Conservation (phyloP, 352 stramenopile genomes). For the Aphanomyces stellatus region DNA sequence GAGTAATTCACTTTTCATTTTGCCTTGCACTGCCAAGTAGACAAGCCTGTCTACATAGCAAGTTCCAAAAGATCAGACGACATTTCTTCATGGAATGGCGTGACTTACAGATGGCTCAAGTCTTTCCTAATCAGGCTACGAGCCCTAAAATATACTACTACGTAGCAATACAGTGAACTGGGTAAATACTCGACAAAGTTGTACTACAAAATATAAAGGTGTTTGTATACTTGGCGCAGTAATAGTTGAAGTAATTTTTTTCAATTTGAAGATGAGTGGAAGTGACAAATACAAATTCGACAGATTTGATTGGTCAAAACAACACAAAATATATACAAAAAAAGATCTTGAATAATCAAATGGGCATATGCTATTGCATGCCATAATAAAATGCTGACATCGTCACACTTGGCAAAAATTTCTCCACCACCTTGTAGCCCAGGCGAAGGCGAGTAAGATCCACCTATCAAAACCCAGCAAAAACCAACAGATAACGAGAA, state of each 20-base stretch:
- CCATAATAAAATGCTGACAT: too few species aligned
- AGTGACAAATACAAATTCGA: too few species aligned
- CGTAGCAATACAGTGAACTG: constrained; percentile 32
- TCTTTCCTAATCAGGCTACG: too few species aligned
- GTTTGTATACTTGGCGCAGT: not conserved
- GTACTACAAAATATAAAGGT: not conserved
- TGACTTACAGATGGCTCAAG: too few species aligned
- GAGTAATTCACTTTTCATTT: too few species aligned
- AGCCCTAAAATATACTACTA: too few species aligned
- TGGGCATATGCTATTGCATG: not conserved
- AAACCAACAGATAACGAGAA: not conserved
- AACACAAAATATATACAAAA: not conserved
- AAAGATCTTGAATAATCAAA: not conserved
- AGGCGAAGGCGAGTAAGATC: not conserved
- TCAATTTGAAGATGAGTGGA: not conserved
- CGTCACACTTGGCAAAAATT: not conserved
- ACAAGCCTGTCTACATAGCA: too few species aligned
- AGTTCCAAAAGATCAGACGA: too few species aligned
- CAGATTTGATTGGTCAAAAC: not conserved
- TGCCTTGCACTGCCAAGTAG: too few species aligned
- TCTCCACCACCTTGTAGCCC: not conserved
- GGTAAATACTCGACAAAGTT: not conserved
- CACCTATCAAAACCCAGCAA: not conserved
- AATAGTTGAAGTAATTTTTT: not conserved
- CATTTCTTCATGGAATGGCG: too few species aligned